phyloP scores from a whole-genome alignment of 768 basidiomycete species.

The Favolaschia claudopus region DNA sequence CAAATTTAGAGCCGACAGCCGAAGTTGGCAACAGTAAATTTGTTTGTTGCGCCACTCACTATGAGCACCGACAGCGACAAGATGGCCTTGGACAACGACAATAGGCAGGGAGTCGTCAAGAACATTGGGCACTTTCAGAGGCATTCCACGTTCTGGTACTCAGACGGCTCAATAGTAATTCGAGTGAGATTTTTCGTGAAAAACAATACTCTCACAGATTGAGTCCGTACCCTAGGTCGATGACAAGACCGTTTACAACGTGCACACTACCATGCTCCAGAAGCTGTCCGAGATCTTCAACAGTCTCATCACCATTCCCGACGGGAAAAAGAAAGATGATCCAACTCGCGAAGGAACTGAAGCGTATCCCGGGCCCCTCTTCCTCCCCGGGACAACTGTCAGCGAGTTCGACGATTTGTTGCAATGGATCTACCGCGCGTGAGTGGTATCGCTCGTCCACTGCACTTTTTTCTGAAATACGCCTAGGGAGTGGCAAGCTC shows the following conservation, averaged over 20 bases:
- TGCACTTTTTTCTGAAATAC: too few species aligned
- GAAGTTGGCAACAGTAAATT: not conserved
- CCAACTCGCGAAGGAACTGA: not conserved
- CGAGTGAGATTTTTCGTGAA: not conserved
- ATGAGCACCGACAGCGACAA: not conserved
- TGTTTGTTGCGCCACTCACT: not conserved
- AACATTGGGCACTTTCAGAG: not conserved
- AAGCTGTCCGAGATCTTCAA: not conserved
- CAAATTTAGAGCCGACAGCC: too few species aligned
- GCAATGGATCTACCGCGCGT: too few species aligned
- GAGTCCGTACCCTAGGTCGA: not conserved
- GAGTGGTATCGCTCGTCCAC: too few species aligned
- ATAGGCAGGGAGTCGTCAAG: not conserved
- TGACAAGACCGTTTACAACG: not conserved
- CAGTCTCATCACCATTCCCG: not conserved
- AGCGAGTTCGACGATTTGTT: too few species aligned
- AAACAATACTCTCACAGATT: not conserved
- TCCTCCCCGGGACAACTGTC: too few species aligned
- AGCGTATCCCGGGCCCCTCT: too few species aligned
- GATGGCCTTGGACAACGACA: not conserved
- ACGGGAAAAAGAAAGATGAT: not conserved
- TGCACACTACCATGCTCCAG: not conserved
- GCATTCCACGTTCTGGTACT: not conserved
- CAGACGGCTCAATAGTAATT: not conserved
- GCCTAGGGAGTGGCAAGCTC: too few species aligned